Percentiles rank a stretch among this genome's conserved stretches.
phyloP scores from a whole-genome alignment of 306 rosid species.

The Canavalia gladiata region DNA sequence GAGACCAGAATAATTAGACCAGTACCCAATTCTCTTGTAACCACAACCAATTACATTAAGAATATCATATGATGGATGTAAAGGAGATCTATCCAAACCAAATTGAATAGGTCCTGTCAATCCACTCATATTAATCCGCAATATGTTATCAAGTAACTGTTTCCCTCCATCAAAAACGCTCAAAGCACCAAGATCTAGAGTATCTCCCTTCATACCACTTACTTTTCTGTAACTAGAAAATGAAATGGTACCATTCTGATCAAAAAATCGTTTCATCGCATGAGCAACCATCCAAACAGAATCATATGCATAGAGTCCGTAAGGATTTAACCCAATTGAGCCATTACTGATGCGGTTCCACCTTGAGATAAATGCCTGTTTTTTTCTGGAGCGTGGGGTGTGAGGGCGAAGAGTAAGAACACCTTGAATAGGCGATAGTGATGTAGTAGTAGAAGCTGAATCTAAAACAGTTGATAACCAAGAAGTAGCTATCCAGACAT shows the following conservation, averaged over 20 bases:
- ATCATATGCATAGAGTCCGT: slow-evolving; percentile 78
- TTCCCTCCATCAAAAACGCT: slow-evolving; percentile 73
- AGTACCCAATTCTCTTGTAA: slow-evolving; percentile 69
- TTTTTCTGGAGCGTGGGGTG: slow-evolving; percentile 68
- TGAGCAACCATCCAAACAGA: slow-evolving; percentile 82
- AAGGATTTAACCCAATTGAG: slow-evolving; percentile 63
- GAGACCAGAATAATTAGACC: slow-evolving; percentile 84
- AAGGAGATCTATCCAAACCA: slow-evolving; percentile 59
- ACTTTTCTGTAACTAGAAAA: slow-evolving; percentile 69
- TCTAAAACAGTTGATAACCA: slow-evolving; percentile 72
- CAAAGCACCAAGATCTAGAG: slow-evolving; percentile 64
- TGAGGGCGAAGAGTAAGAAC: slow-evolving; percentile 70
- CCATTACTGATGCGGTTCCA: slow-evolving; percentile 63
- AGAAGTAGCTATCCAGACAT: slow-evolving; percentile 79
- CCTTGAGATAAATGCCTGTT: slow-evolving; percentile 65
- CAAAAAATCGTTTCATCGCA: slow-evolving; percentile 64
- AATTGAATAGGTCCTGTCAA: slow-evolving; percentile 67
- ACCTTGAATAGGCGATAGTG: slow-evolving; percentile 56
- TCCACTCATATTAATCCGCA: slow-evolving; percentile 69
- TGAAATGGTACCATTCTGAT: slow-evolving; percentile 65
- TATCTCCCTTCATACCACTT: slow-evolving; percentile 37
- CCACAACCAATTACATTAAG: slow-evolving; percentile 66
- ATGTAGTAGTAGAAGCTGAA: slow-evolving; percentile 47
- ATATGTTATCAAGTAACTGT: slow-evolving; percentile 60
- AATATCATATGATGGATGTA: slow-evolving; percentile 72